Evolutionary conservation across 176 grass and related monocot species (phyloP), one percentile per base, ranked within the genome.

Genomic region (Hordeum marinum): DNA sequence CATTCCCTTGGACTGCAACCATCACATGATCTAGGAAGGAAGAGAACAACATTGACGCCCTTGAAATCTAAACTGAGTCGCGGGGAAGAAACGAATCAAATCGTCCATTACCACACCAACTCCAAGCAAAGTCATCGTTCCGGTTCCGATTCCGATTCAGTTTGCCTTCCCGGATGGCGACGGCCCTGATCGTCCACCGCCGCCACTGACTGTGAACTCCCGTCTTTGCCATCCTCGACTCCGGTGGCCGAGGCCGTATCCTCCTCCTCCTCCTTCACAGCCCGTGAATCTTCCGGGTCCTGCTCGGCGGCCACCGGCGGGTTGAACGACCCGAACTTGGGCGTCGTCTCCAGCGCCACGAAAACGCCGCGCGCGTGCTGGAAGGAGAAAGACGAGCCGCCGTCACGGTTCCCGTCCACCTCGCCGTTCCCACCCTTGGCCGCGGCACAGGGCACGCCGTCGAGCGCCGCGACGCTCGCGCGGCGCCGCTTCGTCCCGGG

Each of bases 321-420:
- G 75, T 85, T 82, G 91, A 99, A 99, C 9, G 90, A 91, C 13
- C 96, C 96, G 85, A 99, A 96, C 85, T 91, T 99, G 40, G 96
- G 96, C 32, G 93, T 96, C 48, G 86, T 91, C 70, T 96, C 96
- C 72, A 89, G 76, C 70, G 86, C 88, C 87, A 85, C 58, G 80
- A 94, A 81, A 17, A 88, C 85, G 83, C 79, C 89, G 85, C 86
- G 83, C 64, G 86, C 69, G 25, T 89, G 83, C 52, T 88, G 78
- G 75, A 99, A 99, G 25, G 91, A 92, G 89, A 99, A 98, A 11
- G 92, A 83, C 80, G 67, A 80, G 35, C 66, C 77, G 14, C 77
- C 83, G 21, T 52, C 48, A 17, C 66, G 72, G 34, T 29, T 60
- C 21, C 20, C 45, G n/a, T 17, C 79, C 54, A 0, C 62, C 1